phyloP scores from a whole-genome alignment of 163 green algal genomes.

The Coccomyxa subellipsoidea region DNA sequence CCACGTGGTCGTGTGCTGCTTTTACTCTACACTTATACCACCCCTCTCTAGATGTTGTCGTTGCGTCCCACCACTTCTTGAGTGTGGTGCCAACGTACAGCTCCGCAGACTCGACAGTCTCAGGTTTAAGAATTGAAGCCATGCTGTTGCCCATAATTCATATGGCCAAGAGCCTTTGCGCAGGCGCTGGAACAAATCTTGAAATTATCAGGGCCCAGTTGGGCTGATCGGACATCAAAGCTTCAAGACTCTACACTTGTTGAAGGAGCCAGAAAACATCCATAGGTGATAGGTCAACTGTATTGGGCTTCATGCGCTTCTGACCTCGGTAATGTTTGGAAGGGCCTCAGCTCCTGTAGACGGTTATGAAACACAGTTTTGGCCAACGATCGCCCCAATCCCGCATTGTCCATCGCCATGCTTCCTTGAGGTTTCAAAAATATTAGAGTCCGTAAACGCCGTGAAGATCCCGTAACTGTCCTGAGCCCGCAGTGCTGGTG shows the following conservation, averaged over 20 bases:
- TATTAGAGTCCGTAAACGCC: not conserved
- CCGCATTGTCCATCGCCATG: not conserved
- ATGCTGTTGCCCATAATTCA: not conserved
- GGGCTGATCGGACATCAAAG: too few relatives aligned
- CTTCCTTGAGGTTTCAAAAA: not conserved
- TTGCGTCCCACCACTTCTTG: not conserved
- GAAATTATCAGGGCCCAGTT: too few relatives aligned
- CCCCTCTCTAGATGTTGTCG: not conserved
- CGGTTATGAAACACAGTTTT: too few relatives aligned
- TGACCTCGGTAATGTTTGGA: too few relatives aligned
- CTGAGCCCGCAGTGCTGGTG: too few relatives aligned
- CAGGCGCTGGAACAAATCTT: too few relatives aligned
- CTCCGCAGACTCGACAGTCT: not conserved
- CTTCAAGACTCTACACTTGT: too few relatives aligned
- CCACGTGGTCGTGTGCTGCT: not conserved
- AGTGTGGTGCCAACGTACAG: not conserved
- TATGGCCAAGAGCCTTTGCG: not conserved
- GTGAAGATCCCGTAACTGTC: too few relatives aligned
- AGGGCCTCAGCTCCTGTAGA: too few relatives aligned
- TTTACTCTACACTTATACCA: constrained; percentile 3
- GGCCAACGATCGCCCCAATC: not conserved
- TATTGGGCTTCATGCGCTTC: too few relatives aligned
- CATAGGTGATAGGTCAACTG: too few relatives aligned
- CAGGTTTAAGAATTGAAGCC: not conserved
- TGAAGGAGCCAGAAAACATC: too few relatives aligned